phyloP scores from a whole-genome alignment of 73 alveolate genomes.

The Paramecium sonneborni region DNA sequence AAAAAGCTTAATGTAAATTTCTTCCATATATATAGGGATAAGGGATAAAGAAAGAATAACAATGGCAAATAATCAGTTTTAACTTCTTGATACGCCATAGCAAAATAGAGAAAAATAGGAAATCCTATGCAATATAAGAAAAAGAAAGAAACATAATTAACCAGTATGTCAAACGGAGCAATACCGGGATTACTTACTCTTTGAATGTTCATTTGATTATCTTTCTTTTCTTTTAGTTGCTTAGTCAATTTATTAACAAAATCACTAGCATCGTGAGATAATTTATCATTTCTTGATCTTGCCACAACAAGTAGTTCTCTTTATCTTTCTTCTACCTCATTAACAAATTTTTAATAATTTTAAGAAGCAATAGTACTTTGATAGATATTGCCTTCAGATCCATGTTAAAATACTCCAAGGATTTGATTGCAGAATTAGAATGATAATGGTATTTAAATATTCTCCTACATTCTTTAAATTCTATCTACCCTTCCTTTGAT shows the following conservation, averaged over 20 bases:
- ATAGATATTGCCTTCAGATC: constrained; percentile 43
- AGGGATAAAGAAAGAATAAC: background rate
- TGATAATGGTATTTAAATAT: constrained; percentile 13
- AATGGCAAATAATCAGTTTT: background rate
- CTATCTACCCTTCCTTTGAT: background rate
- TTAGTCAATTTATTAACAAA: constrained; percentile 1
- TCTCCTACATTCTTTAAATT: background rate
- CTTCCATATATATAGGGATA: background rate
- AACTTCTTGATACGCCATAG: background rate
- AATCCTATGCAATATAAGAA: background rate
- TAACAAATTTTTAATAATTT: constrained; percentile 23
- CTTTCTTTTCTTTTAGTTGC: constrained; percentile 1
- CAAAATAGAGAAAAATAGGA: background rate
- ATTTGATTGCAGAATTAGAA: background rate
- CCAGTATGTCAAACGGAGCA: background rate
- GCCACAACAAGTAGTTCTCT: background rate
- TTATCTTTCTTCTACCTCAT: constrained; percentile 13
- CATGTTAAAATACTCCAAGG: constrained; percentile 5
- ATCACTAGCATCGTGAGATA: background rate
- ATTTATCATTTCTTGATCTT: constrained; percentile 32
- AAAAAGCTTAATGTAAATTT: background rate
- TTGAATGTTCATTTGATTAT: background rate
- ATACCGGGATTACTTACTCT: constrained; percentile 32
- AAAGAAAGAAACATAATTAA: background rate
- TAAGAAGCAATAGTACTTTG: constrained; percentile 10